A percentile compares a stretch with the other conserved stretches of the same genome.
Evolutionary conservation across 176 grass and related monocot species (phyloP).

Genomic region (Raddia distichophylla): DNA sequence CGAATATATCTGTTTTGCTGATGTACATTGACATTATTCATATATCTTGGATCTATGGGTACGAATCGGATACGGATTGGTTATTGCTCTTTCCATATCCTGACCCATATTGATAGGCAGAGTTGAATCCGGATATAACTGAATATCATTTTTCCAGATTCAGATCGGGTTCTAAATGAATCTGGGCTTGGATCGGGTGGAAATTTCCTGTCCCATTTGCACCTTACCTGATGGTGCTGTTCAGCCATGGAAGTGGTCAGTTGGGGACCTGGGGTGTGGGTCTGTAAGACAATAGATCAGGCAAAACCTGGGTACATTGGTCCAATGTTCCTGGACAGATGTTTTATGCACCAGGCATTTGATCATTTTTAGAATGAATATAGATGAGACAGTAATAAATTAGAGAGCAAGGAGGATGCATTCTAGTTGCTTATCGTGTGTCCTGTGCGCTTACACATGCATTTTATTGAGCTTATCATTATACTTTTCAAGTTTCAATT

Average conservation of each 20-base stretch:
- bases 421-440: background rate
- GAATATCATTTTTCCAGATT: no score
- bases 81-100: no score
- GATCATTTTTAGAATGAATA: slow-evolving; percentile 22
- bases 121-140: no score
- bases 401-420: background rate
- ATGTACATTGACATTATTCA: no score
- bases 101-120: no score
- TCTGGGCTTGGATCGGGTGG: no score
- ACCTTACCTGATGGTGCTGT: background rate
- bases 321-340: background rate
- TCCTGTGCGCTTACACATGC: slow-evolving; percentile 19
- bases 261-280: slow-evolving; percentile 20
- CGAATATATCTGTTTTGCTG: no score
- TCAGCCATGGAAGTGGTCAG: slow-evolving; percentile 2
- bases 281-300: background rate
- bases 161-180: no score
- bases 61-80: no score
- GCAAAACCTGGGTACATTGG: background rate
- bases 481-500: slow-evolving; percentile 23
- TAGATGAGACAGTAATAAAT: background rate
- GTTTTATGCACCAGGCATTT: slow-evolving; percentile 10
- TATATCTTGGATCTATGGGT: no score
- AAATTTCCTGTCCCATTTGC: no score
- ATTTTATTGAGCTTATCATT: slow-evolving; percentile 28